Conservation (phyloP, 1,284 basidiomycete genomes). For the Cutaneotrichosporon cutaneum region DNA sequence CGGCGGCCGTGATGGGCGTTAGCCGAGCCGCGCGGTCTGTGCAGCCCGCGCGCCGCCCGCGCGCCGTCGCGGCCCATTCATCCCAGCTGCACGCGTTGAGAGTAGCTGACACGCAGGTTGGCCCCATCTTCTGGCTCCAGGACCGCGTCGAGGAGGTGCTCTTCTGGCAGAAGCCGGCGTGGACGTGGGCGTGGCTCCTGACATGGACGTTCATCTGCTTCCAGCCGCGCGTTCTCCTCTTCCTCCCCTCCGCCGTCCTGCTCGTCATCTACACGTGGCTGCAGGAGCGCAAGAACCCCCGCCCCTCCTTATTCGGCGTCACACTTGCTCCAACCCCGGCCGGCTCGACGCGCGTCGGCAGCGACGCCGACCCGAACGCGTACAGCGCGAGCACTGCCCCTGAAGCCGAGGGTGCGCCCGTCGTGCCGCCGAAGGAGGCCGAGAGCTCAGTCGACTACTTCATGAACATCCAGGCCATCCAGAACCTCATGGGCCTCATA, state of each 20-base stretch:
- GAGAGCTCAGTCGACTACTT: conserved; percentile 51
- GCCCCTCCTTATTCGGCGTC: conserved; percentile 42
- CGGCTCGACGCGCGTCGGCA: conserved; percentile 13
- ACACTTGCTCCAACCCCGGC: conserved; percentile 12
- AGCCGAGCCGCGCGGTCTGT: neutral
- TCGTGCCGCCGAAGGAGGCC: conserved; percentile 45
- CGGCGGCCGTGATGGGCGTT: neutral
- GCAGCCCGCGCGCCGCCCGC: neutral
- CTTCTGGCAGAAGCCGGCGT: conserved; percentile 52
- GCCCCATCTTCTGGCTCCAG: conserved; percentile 52
- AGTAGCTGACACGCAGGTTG: conserved; percentile 35
- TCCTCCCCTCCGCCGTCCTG: conserved; percentile 42
- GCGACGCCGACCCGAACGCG: neutral
- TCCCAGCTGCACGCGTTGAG: neutral
- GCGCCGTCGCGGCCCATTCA: neutral
- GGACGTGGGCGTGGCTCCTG: conserved; percentile 51
- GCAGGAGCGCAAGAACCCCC: conserved; percentile 39
- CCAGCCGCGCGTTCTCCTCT: conserved; percentile 48
- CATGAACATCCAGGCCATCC: conserved; percentile 54
- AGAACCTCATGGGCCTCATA: conserved; percentile 52
- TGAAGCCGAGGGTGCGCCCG: conserved; percentile 31
- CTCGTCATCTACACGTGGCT: conserved; percentile 45
- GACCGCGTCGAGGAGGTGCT: conserved; percentile 53
- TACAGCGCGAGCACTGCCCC: conserved; percentile 23
- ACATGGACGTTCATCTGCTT: conserved; percentile 52